phyloP scores from a whole-genome alignment of 306 rosid species.

The Casuarina cunninghamiana region DNA sequence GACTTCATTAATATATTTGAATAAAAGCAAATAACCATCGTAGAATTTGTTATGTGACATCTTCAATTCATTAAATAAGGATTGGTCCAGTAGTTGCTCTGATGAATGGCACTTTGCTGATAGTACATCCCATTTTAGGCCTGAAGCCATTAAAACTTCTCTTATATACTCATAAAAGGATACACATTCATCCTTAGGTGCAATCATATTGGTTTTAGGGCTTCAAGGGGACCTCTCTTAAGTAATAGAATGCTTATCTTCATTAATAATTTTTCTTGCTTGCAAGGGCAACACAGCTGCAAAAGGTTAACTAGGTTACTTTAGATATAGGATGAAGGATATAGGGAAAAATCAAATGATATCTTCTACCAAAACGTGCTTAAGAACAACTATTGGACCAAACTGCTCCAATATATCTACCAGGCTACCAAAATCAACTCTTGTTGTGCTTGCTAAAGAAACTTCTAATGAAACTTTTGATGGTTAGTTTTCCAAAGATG shows the following conservation, averaged over 20 bases:
- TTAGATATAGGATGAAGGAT: constrained; percentile 22
- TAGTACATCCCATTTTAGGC: constrained; percentile 50
- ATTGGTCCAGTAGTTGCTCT: constrained; percentile 35
- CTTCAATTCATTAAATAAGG: constrained; percentile 45
- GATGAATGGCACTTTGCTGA: constrained; percentile 34
- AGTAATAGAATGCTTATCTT: constrained; percentile 34
- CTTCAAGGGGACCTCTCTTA: constrained; percentile 23
- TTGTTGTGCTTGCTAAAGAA: constrained; percentile 39
- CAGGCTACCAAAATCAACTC: constrained; percentile 23
- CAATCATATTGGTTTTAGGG: constrained; percentile 16
- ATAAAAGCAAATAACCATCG: constrained; percentile 35
- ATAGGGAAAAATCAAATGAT: not conserved
- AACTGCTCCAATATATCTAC: constrained; percentile 32
- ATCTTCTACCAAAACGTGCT: constrained; percentile 30
- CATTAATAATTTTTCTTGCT: constrained; percentile 10
- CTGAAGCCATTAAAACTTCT: constrained; percentile 46
- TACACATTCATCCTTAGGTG: constrained; percentile 24
- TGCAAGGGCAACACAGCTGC: constrained; percentile 43
- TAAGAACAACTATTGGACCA: constrained; percentile 31
- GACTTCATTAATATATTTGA: constrained; percentile 52
- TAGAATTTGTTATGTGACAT: constrained; percentile 35
- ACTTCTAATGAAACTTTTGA: constrained; percentile 30
- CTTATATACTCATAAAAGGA: constrained; percentile 32
- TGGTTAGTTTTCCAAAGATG: constrained; percentile 37
- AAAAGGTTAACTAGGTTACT: constrained; percentile 21